Conservation (phyloP, 202 grass and related monocot species). For the Digitaria exilis region DNA sequence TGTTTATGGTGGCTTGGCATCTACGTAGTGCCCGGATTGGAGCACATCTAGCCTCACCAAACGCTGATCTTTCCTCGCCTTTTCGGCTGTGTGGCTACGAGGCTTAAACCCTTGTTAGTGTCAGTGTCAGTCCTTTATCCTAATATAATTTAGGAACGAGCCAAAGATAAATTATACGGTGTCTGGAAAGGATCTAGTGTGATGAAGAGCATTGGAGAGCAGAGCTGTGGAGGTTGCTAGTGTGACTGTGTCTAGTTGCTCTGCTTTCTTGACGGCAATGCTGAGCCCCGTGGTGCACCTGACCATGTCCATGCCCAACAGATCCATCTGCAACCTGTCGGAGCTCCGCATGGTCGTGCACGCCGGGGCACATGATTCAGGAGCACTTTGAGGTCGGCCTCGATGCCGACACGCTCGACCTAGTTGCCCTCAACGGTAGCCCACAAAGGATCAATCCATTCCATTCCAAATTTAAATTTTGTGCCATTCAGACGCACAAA, state of each 20-base stretch:
- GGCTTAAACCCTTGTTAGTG: too few species aligned
- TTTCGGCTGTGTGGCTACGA: not conserved
- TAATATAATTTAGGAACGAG: not conserved
- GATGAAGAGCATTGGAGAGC: not conserved
- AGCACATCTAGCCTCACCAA: not conserved
- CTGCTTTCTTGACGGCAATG: not conserved
- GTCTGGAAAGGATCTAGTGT: not conserved
- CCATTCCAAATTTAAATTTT: not conserved
- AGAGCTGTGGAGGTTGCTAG: not conserved
- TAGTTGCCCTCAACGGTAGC: constrained; percentile 44
- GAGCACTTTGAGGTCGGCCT: constrained; percentile 70
- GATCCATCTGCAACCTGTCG: constrained; percentile 61
- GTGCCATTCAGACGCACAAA: not conserved
- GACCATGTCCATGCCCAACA: constrained; percentile 71
- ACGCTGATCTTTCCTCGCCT: not conserved
- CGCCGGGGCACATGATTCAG: constrained; percentile 69
- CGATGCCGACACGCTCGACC: constrained; percentile 72
- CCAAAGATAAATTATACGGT: not conserved
- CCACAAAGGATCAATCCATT: not conserved
- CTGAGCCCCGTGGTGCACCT: constrained; percentile 58
- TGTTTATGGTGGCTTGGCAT: not conserved
- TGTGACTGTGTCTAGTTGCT: not conserved
- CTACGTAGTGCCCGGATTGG: not conserved
- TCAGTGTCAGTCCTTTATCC: not conserved
- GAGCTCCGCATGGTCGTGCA: constrained; percentile 64